Evolutionary conservation across 2,329 filamentous ascomycete species (phyloP).

Genomic region (Massarina eburnea): DNA sequence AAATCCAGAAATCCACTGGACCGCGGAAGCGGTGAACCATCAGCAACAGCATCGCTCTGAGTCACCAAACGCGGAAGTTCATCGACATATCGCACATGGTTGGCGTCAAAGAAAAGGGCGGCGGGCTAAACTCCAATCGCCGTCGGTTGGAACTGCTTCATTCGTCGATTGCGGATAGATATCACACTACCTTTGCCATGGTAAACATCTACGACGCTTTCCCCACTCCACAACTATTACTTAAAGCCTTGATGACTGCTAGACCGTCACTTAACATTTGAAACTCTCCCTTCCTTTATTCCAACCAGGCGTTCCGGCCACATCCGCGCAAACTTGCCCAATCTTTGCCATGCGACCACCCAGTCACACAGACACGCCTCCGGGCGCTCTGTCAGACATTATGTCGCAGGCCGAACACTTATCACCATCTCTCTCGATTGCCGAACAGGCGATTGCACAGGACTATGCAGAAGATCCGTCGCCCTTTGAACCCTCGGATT

Average conservation of each 20-base stretch:
- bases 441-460: constrained; percentile 41
- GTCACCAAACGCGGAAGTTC: constrained; percentile 2
- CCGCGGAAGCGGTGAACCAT: background rate
- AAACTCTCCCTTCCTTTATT: background rate
- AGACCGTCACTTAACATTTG: background rate
- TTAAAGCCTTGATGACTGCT: background rate
- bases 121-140: constrained; percentile 15
- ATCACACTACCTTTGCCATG: constrained; percentile 8
- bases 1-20: background rate
- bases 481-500: constrained; percentile 51
- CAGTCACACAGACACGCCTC: constrained; percentile 4
- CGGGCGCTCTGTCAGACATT: constrained; percentile 21
- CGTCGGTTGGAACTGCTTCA: constrained; percentile 21
- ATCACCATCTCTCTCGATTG: constrained; percentile 34
- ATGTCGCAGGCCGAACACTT: constrained; percentile 35
- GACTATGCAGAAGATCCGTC: constrained; percentile 38
- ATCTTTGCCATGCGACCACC: constrained; percentile 20
- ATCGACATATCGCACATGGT: background rate
- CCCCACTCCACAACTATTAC: constrained; percentile 3
- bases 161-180: constrained; percentile 11
- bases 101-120: constrained; percentile 24
- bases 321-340: background rate
- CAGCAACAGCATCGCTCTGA: background rate
- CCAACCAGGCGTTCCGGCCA: background rate
- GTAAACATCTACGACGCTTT: constrained; percentile 12